A percentile compares a stretch with the other conserved stretches of the same genome.
Evolutionary conservation across 176 grass and related monocot species (phyloP).

Genomic region (Paspalum notatum): DNA sequence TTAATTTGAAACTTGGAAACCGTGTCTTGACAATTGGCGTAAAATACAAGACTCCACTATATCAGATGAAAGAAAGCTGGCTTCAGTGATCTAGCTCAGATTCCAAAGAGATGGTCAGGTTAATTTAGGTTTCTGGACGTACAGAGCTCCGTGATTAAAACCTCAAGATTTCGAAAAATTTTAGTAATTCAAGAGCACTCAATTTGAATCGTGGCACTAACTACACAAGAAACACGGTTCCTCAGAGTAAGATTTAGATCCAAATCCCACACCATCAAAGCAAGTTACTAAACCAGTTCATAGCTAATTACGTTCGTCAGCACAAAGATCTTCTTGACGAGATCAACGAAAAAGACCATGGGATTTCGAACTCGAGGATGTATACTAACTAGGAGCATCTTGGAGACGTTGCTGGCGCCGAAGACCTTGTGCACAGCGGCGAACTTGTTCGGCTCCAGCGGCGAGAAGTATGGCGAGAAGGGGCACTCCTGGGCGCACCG

Average conservation of each 20-base stretch:
- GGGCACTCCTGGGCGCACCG: constrained; percentile 96
- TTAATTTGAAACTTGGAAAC: constrained; percentile 15
- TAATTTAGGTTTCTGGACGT: constrained; percentile 20
- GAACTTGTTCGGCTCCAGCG: constrained; percentile 93
- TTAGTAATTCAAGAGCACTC: neutral
- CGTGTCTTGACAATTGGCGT: neutral
- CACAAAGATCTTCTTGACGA: no score
- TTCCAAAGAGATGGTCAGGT: neutral
- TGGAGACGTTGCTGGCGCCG: constrained; percentile 97
- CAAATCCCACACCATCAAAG: neutral
- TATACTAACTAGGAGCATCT: constrained; percentile 86
- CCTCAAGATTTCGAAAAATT: neutral
- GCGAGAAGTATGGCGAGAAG: constrained; percentile 95
- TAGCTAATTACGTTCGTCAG: neutral
- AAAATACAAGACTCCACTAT: neutral
- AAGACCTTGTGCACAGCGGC: constrained; percentile 89
- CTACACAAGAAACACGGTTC: neutral
- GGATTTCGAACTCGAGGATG: neutral
- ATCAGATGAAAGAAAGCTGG: neutral
- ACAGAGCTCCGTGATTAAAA: neutral
- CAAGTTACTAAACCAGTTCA: neutral
- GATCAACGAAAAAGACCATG: no score
- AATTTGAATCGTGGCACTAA: neutral
- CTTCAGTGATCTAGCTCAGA: neutral
- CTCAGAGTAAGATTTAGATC: constrained; percentile 1